Base-by-base conservation (phyloP, 352 stramenopile genomes). In the Globisporangium canariense region DNA sequence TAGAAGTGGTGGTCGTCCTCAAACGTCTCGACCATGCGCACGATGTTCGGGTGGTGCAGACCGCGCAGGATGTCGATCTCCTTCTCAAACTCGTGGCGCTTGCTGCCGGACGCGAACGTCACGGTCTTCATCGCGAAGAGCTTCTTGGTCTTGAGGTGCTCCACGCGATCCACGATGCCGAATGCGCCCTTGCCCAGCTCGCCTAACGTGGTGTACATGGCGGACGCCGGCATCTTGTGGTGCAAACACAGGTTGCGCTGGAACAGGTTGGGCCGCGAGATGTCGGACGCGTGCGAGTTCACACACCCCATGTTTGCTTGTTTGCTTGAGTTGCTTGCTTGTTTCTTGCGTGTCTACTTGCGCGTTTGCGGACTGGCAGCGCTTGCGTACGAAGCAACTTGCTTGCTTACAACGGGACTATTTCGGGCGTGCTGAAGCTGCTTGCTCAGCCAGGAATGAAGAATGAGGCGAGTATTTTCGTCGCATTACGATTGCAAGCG, bases 101-200 rank as follows among this genome's bases (percentile, higher is more conserved):
- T 85, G 55, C 73, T 81, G 32, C 76, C 81, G 1, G 74, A 84
- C 3, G 66, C 68, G 45, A 93, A 91, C 25, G 73, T 82, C 32
- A 93, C 80, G 0, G 79, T 90, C 70, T 93, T 93, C 85, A 93
- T 91, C 4, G 85, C 85, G 47, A 82, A 93, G 22, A 71, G 72
- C 43, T 86, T 83, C 41, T 86, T 77, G 3, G 79, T 91, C 58
- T 77, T 75, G 53, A 85, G 66, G 67, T 90, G 78, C 55, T 91
- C 73, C 11, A 93, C 85, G 38, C 88, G 81, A 20, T 93, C 81
- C 1, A 91, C 85, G 25, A 93, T 68, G 14, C 85, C 85, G 36
- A 93, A 91, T 7, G 85, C 85, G 2, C 85, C 85, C 56, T 79
- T 79, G 47, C 83, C 85, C 30, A 93, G 70, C 56, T 90, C 81